Evolutionary conservation across 2,329 filamentous ascomycete species (phyloP), one percentile per base, ranked within the genome.

Genomic region (Verticillium nubilum): DNA sequence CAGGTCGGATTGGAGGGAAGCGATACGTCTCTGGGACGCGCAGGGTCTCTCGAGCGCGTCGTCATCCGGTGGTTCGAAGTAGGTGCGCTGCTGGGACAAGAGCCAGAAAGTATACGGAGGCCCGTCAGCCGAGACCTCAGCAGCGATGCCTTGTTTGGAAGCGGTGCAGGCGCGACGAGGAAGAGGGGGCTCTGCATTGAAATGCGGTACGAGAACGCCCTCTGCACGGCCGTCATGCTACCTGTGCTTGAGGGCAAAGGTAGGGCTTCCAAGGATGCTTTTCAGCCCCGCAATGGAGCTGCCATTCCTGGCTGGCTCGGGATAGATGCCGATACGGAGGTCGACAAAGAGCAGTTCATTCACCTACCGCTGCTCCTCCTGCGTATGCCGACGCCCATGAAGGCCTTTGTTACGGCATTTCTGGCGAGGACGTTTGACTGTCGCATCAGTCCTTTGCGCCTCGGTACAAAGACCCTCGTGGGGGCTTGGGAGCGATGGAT

Each of bases 391-490:
- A 71, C 78, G 4, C 70, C 81, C 2, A 71, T 86, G 1, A 83
- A 82, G 63, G 60, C 71, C 2, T 71, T 81, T 23, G 64, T 86
- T 0, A 61, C 74, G n/a, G 76, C 79, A 25, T 86, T 85, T 68
- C 70, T 86, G 12, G 73, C 77, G 3, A 76, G 70, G 50, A 78
- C 78, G 0, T 86, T 86, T 62, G 84, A 86, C 70, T 85, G 81
- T 62, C 82, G 81, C 28, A 76, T 85, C 52, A 79, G 74, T 58
- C 72, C 79, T 4, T 69, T 86, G 50, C 73, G 73, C 1, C 67
- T 86, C 2, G 79, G 80, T 5, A 83, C 81, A 6, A 74, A 74
- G 52, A 82, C 79, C 1, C 72, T 86, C 0, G 70, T 84, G 1
- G 66, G 67, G 4, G 72, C 76, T 5, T 82, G 80, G 78, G 83